Conservation (phyloP, 2,329 filamentous ascomycete genomes). For the Exophiala spinifera region DNA sequence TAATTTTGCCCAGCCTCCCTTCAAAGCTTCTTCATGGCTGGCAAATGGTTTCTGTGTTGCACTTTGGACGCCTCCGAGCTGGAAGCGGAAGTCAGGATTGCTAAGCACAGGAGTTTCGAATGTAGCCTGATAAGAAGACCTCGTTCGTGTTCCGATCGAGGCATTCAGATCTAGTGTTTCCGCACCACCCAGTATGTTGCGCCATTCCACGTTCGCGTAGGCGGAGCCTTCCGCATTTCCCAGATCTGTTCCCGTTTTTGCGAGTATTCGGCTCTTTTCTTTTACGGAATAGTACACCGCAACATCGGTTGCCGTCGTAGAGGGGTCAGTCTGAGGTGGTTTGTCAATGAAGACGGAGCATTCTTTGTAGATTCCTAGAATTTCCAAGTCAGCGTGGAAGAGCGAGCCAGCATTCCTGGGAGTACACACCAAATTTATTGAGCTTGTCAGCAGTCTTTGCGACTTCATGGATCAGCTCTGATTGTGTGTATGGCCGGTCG, state of each 20-base stretch:
- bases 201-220: conserved; percentile 79
- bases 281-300: conserved; percentile 74
- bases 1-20: conserved; percentile 72
- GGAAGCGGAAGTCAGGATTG: conserved; percentile 76
- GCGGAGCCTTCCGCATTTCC: conserved; percentile 93
- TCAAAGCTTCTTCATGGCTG: conserved; percentile 85
- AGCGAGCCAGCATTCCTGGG: not conserved
- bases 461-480: conserved; percentile 72
- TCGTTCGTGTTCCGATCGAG: conserved; percentile 81
- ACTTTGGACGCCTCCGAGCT: conserved; percentile 76
- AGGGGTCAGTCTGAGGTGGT: conserved; percentile 65
- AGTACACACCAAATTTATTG: conserved; percentile 66
- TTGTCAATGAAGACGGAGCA: conserved; percentile 78
- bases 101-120: conserved; percentile 79
- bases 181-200: conserved; percentile 92
- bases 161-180: conserved; percentile 86
- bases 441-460: conserved; percentile 70
- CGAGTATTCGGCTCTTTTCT: conserved; percentile 77
- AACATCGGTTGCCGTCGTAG: conserved; percentile 71
- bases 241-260: conserved; percentile 92
- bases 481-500: conserved; percentile 69
- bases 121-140: conserved; percentile 84
- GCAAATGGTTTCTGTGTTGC: conserved; percentile 89
- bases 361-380: conserved; percentile 77
- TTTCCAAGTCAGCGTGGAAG: conserved; percentile 6